Base-by-base conservation (phyloP, 2,329 filamentous ascomycete genomes). In the Kalaharituber pfeilii region DNA sequence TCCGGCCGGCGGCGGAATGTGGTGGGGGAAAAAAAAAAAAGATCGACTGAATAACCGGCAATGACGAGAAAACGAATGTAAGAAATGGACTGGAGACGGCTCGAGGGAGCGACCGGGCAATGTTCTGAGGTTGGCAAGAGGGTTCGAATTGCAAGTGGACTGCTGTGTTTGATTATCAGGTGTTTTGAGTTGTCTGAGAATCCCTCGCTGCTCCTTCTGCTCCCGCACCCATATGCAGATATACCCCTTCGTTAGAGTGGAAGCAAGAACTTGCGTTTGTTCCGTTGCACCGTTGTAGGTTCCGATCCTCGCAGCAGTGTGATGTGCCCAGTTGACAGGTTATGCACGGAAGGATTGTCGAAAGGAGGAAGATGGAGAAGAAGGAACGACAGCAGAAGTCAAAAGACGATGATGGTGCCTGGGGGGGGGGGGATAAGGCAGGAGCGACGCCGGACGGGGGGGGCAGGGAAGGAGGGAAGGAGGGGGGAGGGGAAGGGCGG, bases 11-110 rank as follows among this genome's bases (percentile, higher is more conserved):
- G 49, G 36, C 28, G 25, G 28, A 51, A 44, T 39, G 29, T 30
- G 49, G 25, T 18, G 53, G 47, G 49, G 52, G 26, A 18, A 49
- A 33, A 24, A n/a, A 33, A 28, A 53, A 47, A 51, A 51, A 44
- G 52, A 56, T 52, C 54, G 49, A 60, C 57, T 54, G 52, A 51
- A 56, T 29, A 58, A 50, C 36, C 50, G 51, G 56, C 49, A 39
- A 39, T 18, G 13, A 39, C 33, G 33, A 39, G 4, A 13, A 8
- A 39, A 39, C 33, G 20, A 39, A 5, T 8, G 13, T 13, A 39
- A 39, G 20, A 39, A 39, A 39, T n/a, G n/a, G n/a, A n/a, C n/a
- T n/a, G 13, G 20, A 18, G 33, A 39, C 33, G 33, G 1, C 33
- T 39, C 33, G 33, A 39, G 2, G 33, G 20, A 18, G 33, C 29